A percentile compares a stretch with the other conserved stretches of the same genome.
Conservation (phyloP, 1,139 yeast species). For the Pichiaceae sp. region DNA sequence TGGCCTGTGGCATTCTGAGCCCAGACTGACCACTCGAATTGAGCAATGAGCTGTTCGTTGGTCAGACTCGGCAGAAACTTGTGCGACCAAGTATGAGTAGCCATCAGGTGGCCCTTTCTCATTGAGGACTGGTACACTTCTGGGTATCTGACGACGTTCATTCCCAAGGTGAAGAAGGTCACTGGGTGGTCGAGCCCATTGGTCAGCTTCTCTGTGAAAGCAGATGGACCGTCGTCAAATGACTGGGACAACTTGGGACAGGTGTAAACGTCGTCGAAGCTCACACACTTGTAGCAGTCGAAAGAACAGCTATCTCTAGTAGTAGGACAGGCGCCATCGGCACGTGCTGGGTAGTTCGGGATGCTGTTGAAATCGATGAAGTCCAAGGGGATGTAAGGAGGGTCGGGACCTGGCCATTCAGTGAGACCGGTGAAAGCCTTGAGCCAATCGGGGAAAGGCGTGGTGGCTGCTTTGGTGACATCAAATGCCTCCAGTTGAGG, state of each 20-base stretch:
- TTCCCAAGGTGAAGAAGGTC: conserved; percentile 82
- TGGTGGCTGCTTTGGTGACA: conserved; percentile 15
- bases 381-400: conserved; percentile 80
- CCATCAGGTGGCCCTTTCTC: conserved; percentile 66
- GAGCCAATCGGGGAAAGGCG: conserved; percentile 75
- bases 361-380: conserved; percentile 51
- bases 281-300: conserved; percentile 76
- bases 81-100: conserved; percentile 92
- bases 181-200: conserved; percentile 43
- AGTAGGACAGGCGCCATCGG: conserved; percentile 51
- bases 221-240: conserved; percentile 93
- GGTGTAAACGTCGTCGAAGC: conserved; percentile 68
- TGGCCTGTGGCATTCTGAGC: conserved; percentile 93
- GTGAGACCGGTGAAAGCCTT: conserved; percentile 59
- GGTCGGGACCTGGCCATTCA: conserved; percentile 79
- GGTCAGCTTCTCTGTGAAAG: conserved; percentile 54
- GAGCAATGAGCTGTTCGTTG: conserved; percentile 80
- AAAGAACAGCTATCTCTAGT: conserved; percentile 61
- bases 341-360: conserved; percentile 41
- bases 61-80: conserved; percentile 67
- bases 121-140: conserved; percentile 55
- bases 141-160: conserved; percentile 70
- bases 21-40: conserved; percentile 93
- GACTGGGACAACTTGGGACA: conserved; percentile 76
- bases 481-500: conserved; percentile 8